These are phyloP conservation scores for Malus hybrid DNA, from an alignment of 331 rosid species.

Conservation along the genomic window DNA sequence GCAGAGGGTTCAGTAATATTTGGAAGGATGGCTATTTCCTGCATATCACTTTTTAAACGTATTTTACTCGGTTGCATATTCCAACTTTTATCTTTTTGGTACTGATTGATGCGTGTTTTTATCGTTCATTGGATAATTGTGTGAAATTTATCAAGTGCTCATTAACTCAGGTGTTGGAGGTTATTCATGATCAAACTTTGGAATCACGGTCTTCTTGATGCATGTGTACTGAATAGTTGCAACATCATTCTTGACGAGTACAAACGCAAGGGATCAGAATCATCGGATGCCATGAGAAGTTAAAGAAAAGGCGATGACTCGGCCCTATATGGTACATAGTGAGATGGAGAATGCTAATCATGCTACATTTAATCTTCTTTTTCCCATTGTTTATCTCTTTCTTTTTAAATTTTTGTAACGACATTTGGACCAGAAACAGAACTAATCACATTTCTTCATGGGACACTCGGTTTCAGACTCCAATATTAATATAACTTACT, in stretches of 20 bases:
- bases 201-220: slow-evolving; percentile 96
- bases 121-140: not conserved
- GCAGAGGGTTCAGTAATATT: not conserved
- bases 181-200: slow-evolving; percentile 88
- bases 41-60: not conserved
- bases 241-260: slow-evolving; percentile 39
- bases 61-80: not conserved
- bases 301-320: slow-evolving; percentile 12
- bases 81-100: not conserved
- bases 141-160: slow-evolving; percentile 10
- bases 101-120: not conserved
- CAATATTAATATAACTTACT: too few species aligned
- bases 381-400: not conserved
- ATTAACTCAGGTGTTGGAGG: slow-evolving; percentile 84
- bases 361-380: slow-evolving; percentile 11
- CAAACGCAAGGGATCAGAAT: slow-evolving; percentile 26
- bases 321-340: slow-evolving; percentile 1
- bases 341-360: not conserved
- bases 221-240: slow-evolving; percentile 63
- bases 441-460: not conserved
- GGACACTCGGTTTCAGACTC: not conserved
- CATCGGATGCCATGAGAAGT: slow-evolving; percentile 21
- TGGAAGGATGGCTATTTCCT: not conserved
- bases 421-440: not conserved
- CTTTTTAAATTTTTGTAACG: not conserved